Conservation (phyloP, 176 grass and related monocot species). For the sorghum (Sorghum bicolor) region Sorghum_bicolor_NCBIv3 NC_012875.2:3198001-3198500, state of each 20-base stretch:
- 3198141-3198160: no score
- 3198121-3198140: no score
- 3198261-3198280: not conserved
- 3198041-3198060: no score
- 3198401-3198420: no score
- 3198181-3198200: no score
- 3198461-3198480: slow-evolving; percentile 1
- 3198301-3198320: not conserved
- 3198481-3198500: slow-evolving; percentile 7
- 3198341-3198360: slow-evolving; percentile 20
- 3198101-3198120: no score
- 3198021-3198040: not conserved
- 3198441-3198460: slow-evolving; percentile 8
- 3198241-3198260: not conserved
- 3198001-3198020: not conserved
- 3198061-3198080: no score
- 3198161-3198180: no score
- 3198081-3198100: no score
- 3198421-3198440: no score
- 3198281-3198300: not conserved
- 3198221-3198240: no score
- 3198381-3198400: not conserved
- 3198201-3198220: no score
- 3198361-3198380: not conserved
- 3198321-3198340: slow-evolving; percentile 21